Conservation (phyloP, 352 stramenopile species). For the Pythium pyrilobum region DNA sequence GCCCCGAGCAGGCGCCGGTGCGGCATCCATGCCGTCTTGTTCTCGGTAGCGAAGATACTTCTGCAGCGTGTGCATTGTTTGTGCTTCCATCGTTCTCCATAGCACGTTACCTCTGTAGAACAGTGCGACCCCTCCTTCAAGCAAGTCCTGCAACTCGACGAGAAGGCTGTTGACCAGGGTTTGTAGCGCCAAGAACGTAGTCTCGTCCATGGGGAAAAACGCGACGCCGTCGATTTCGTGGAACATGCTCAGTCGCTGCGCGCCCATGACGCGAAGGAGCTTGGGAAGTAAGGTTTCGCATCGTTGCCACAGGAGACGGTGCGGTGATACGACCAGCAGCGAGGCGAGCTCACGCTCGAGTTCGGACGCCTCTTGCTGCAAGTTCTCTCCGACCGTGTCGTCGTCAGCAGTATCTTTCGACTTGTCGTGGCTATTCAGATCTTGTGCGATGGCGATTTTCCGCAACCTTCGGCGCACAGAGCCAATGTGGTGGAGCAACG, state of each 20-base stretch:
- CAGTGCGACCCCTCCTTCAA: constrained; percentile 21
- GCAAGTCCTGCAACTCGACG: constrained; percentile 6
- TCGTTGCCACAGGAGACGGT: constrained; percentile 20
- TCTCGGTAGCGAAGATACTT: constrained; percentile 48
- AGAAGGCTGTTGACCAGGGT: constrained; percentile 44
- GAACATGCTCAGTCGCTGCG: constrained; percentile 26
- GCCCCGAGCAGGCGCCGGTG: not conserved
- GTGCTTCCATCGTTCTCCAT: constrained; percentile 36
- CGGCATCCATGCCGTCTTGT: constrained; percentile 41
- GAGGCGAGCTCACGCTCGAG: constrained; percentile 22
- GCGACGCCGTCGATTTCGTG: constrained; percentile 39
- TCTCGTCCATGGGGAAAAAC: constrained; percentile 45
- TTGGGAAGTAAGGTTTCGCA: constrained; percentile 38
- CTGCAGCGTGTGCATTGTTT: constrained; percentile 32
- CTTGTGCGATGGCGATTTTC: constrained; percentile 32
- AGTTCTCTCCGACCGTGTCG: not conserved
- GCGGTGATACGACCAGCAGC: constrained; percentile 31
- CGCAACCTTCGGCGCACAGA: constrained; percentile 31
- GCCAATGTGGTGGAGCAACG: constrained; percentile 36
- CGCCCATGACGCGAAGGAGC: constrained; percentile 33
- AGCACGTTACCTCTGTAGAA: constrained; percentile 57
- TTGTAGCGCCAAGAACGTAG: constrained; percentile 44
- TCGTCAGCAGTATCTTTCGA: not conserved
- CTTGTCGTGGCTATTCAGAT: constrained; percentile 16
- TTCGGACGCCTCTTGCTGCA: constrained; percentile 1